phyloP scores from a whole-genome alignment of 1,139 yeast genomes.

The Yamadazyma diddensiae region DNA sequence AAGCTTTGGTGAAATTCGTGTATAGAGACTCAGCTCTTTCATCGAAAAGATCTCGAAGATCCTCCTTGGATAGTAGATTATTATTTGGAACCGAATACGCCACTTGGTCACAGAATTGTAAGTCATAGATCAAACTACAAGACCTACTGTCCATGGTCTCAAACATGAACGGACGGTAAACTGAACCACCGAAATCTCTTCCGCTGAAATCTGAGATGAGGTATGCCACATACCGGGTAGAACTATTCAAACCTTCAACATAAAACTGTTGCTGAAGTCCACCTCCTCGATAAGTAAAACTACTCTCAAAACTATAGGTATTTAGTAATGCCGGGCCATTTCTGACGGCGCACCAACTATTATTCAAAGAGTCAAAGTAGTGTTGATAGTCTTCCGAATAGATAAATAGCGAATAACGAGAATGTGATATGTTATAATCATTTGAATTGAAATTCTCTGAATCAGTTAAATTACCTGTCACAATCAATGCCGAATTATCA shows the following conservation, averaged over 20 bases:
- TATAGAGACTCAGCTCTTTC: slow-evolving; percentile 53
- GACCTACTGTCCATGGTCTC: slow-evolving; percentile 54
- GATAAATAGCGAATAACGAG: slow-evolving; percentile 44
- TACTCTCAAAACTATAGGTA: slow-evolving; percentile 24
- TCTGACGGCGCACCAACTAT: slow-evolving; percentile 74
- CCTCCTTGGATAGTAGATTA: slow-evolving; percentile 16
- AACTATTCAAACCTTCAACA: slow-evolving; percentile 56
- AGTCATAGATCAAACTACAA: slow-evolving; percentile 71
- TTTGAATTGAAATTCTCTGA: slow-evolving; percentile 15
- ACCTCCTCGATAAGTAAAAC: slow-evolving; percentile 49
- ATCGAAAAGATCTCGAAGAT: slow-evolving; percentile 53
- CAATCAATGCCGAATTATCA: slow-evolving; percentile 63
- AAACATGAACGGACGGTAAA: slow-evolving; percentile 59
- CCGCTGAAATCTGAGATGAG: slow-evolving; percentile 52
- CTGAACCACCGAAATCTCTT: slow-evolving; percentile 58
- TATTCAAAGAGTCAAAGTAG: slow-evolving; percentile 42
- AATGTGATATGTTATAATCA: slow-evolving; percentile 26
- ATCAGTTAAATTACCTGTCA: slow-evolving; percentile 56
- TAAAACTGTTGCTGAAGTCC: slow-evolving; percentile 58
- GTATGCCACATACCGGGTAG: slow-evolving; percentile 65
- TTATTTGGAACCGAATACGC: slow-evolving; percentile 84
- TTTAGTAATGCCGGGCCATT: slow-evolving; percentile 40
- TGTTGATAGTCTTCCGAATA: slow-evolving; percentile 41
- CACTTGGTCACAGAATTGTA: slow-evolving; percentile 75
- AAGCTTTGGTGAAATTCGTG: slow-evolving; percentile 67